Conservation (phyloP, 805 yeast species). For the Kluyveromyces nonfermentans region DNA sequence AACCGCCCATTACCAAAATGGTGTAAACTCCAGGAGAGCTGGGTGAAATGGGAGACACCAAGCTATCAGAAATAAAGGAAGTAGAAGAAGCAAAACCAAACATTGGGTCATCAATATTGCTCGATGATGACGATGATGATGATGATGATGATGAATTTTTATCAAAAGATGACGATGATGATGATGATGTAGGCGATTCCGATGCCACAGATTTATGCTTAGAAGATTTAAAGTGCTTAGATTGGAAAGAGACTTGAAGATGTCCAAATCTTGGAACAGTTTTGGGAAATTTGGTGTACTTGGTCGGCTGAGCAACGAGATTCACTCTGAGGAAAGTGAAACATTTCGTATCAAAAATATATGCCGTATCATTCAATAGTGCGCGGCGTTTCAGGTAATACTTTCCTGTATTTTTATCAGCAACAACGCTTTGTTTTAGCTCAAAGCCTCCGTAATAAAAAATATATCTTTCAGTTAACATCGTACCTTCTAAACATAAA, state of each 20-base stretch:
- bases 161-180: conserved; percentile 3
- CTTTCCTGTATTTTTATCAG: conserved; percentile 28
- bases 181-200: conserved; percentile 1
- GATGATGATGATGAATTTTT: neutral
- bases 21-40: conserved; percentile 13
- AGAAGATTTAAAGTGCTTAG: conserved; percentile 3
- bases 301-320: conserved; percentile 27
- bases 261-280: conserved; percentile 35
- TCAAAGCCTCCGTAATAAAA: conserved; percentile 67
- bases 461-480: conserved; percentile 46
- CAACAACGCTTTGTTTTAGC: conserved; percentile 26
- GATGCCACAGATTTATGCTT: neutral
- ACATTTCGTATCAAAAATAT: conserved; percentile 46
- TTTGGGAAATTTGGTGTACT: conserved; percentile 23
- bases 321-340: conserved; percentile 41
- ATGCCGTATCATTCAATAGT: conserved; percentile 43
- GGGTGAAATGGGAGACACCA: neutral
- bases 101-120: conserved; percentile 4
- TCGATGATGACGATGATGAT: conserved; percentile 3
- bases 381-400: conserved; percentile 34
- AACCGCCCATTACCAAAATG: conserved; percentile 41
- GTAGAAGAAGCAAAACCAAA: conserved; percentile 1
- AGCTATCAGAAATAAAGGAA: conserved; percentile 2
- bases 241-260: conserved; percentile 24
- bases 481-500: conserved; percentile 38